Evolutionary conservation across 192 early-diverging fungal genomes (phyloP).

Genomic region (Dispira simplex): DNA sequence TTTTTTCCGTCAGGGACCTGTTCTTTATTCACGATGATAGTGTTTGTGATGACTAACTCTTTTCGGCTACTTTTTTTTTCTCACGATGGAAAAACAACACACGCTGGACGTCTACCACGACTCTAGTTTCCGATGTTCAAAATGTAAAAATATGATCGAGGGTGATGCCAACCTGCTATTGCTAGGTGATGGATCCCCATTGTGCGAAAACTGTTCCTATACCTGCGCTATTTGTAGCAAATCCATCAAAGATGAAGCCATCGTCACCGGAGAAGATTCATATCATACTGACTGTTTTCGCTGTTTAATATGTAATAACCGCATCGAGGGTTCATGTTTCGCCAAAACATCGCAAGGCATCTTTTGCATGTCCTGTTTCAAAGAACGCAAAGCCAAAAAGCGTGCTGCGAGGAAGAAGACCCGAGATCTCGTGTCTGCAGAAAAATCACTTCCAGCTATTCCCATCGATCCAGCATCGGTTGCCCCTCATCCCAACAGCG

Average conservation of each 20-base stretch:
- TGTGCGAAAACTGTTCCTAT: constrained; percentile 71
- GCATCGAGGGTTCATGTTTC: constrained; percentile 63
- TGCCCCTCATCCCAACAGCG: constrained; percentile 10
- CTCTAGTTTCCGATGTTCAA: constrained; percentile 57
- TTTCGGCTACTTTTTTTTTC: too few species aligned
- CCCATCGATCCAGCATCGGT: constrained; percentile 15
- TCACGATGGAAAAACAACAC: too few species aligned
- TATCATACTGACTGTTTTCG: constrained; percentile 72
- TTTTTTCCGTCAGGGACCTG: too few species aligned
- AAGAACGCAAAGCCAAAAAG: constrained; percentile 46
- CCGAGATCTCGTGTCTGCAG: constrained; percentile 23
- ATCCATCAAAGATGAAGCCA: constrained; percentile 66
- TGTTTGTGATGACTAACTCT: too few species aligned
- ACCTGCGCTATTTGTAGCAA: constrained; percentile 55
- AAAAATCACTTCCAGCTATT: constrained; percentile 28
- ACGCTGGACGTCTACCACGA: not conserved
- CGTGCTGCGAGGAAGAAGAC: constrained; percentile 34
- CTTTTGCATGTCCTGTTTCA: constrained; percentile 58
- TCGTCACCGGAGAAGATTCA: constrained; percentile 66
- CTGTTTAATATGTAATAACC: constrained; percentile 51
- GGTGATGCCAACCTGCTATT: constrained; percentile 61
- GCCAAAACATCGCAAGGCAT: constrained; percentile 70
- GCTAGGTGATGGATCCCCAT: constrained; percentile 63
- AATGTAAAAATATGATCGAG: constrained; percentile 53
- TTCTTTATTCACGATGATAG: too few species aligned